Evolutionary conservation across 106 monocot species (phyloP), one percentile per base, ranked within the genome.

Genomic region (Allium sativum): DNA sequence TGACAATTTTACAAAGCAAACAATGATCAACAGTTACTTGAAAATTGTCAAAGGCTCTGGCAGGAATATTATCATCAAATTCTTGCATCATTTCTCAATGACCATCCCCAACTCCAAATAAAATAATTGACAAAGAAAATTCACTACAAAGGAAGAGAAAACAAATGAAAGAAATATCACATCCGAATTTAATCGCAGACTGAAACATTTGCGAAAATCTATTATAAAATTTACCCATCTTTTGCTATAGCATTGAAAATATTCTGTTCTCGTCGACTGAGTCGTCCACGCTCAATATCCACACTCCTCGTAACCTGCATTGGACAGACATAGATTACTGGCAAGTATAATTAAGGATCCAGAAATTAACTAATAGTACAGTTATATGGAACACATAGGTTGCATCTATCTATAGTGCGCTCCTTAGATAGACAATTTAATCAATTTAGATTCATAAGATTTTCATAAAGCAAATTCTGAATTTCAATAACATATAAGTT

Each of bases 91-190:
- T 82, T 50, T 87, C 90, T 90, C 95, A 95, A 5, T 90, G 95
- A 9, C 95, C 95, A 90, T 95, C 95, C 1, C 95, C 95, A 59
- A 95, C 95, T 55, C 95, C 95, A 73, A 95, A 90, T 22, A 95
- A 76, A 50, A 95, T 70, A 53, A 95, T 95, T 18, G 95, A 95
- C 55, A 95, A 74, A 9, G 95, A 86, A 70, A 81, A 87, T 68
- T 82, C 70, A 64, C 95, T 95, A 87, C 71, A 76, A 74, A 18
- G 18, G 40, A 21, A 21, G 45, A 65, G 11, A 42, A 17, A 19
- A 59, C 44, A 40, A 58, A 31, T 50, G 1, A 11, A 10, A 59
- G 4, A 10, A 59, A 44, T 14, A 9, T 58, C 22, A 31, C 57
- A 13, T 58, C 19, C 12, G 40, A 40, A 50, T 50, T 50, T 15